Base-by-base conservation (phyloP, 768 basidiomycete genomes). In the Kockovaella imperatae region DNA sequence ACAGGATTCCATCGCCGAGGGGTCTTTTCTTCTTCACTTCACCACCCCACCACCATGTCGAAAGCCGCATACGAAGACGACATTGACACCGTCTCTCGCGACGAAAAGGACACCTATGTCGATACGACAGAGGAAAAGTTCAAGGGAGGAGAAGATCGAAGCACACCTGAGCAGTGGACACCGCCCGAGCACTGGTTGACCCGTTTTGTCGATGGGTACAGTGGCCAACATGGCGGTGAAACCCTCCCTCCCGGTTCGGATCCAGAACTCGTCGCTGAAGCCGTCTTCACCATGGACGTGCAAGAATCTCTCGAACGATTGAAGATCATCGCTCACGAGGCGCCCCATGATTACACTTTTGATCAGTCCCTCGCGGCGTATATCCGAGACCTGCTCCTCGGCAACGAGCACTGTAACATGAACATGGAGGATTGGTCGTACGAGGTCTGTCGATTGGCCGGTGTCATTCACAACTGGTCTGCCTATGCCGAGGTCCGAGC, bases 221-320 rank as follows among this genome's bases (percentile, higher is more conserved):
- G 11, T 11, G 38, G 38, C 11, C 11, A 40, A 20, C 38, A 40
- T 20, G 38, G 11, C 11, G 38, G 38, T 13, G 38, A 40, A 21
- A 40, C 38, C 11, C 38, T 40, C 38, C 38, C 38, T 11, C 38
- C 38, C 38, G 38, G 38, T 13, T 40, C 38, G 11, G 38, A 40
- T 21, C 38, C 38, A 11, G 13, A 13, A 11, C 20, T 13, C 11
- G 20, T 21, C 38, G 38, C 38, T 10, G 11, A 11, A 11, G 20
- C 11, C 20, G 38, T 40, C 13, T 40, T 40, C 38, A 40, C 38
- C 38, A 40, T 11, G 38, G 38, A 40, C 38, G 13, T 21, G 13
- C 13, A 40, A 10, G 20, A 40, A 20, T 40, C 38, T 10, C 11
- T 40, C 11, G 10, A 11, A 11, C 21, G 11, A 10, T 13, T 40